These are phyloP conservation scores for Mycosarcoma mackinlayi DNA, from an alignment of 1,284 basidiomycete species.

Conservation along the genomic window DNA sequence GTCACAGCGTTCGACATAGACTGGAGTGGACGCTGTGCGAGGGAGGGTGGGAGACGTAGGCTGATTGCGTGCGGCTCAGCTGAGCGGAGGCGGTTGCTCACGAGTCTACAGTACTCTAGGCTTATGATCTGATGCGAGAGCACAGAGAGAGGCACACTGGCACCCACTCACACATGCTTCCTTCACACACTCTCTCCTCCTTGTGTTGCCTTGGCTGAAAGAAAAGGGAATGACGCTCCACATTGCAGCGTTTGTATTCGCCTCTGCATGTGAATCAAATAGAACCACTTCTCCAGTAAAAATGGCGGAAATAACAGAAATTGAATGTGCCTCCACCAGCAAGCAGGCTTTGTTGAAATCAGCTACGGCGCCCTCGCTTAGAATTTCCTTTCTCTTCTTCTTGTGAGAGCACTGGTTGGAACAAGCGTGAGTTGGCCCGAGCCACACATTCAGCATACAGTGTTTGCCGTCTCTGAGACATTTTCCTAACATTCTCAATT, in stretches of 20 bases:
- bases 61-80: too few species aligned
- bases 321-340: not conserved
- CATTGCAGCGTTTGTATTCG: constrained; percentile 15
- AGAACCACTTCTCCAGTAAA: too few species aligned
- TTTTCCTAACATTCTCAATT: too few species aligned
- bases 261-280: constrained; percentile 1
- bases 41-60: too few species aligned
- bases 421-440: constrained; percentile 20
- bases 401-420: not conserved
- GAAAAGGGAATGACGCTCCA: constrained; percentile 8
- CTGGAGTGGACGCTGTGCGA: not conserved
- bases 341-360: not conserved
- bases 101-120: too few species aligned
- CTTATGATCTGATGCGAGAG: too few species aligned
- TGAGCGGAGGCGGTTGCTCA: too few species aligned
- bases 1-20: too few species aligned
- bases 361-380: constrained; percentile 20
- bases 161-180: not conserved
- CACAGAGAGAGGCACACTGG: too few species aligned
- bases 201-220: too few species aligned
- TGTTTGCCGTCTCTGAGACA: too few species aligned
- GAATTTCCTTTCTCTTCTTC: not conserved
- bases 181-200: not conserved
- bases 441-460: constrained; percentile 2
- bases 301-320: not conserved